phyloP scores from a whole-genome alignment of 805 yeast genomes.

The Myxozyma vanderwaltii region DNA sequence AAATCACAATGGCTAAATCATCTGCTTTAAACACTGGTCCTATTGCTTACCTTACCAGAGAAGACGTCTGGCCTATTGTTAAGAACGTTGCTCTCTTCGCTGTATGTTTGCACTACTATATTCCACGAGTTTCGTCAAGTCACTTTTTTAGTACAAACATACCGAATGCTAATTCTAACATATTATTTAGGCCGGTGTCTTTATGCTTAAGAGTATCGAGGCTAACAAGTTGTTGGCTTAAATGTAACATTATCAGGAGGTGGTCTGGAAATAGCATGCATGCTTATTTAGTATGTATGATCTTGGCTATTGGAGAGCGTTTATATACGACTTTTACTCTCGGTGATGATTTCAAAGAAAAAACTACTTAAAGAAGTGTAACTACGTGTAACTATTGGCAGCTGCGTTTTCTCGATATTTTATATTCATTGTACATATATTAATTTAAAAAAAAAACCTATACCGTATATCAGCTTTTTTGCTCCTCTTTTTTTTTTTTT shows the following conservation, averaged over 20 bases:
- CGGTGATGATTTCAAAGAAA: too few species aligned
- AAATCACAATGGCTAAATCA: slow-evolving; percentile 16
- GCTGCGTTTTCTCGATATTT: background rate
- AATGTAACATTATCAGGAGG: background rate
- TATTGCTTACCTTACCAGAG: slow-evolving; percentile 11
- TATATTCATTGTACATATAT: slow-evolving; percentile 1
- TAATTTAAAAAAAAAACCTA: background rate
- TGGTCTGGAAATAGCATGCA: background rate
- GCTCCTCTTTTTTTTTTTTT: background rate
- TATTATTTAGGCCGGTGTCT: slow-evolving; percentile 15
- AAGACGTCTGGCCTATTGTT: slow-evolving; percentile 28
- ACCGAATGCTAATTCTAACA: background rate
- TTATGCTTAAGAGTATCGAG: slow-evolving; percentile 11
- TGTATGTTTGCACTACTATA: too few species aligned
- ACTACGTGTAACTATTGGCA: too few species aligned
- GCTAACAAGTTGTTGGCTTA: slow-evolving; percentile 16
- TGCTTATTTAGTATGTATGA: background rate
- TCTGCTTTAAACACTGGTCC: slow-evolving; percentile 2
- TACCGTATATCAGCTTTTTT: too few species aligned
- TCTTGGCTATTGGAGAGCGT: too few species aligned
- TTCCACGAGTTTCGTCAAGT: too few species aligned
- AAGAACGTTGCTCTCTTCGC: slow-evolving; percentile 21
- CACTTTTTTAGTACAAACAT: too few species aligned
- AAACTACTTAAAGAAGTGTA: too few species aligned
- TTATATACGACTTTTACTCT: too few species aligned